phyloP scores from a whole-genome alignment of 352 stramenopile genomes.

The Pythium brassicae region DNA sequence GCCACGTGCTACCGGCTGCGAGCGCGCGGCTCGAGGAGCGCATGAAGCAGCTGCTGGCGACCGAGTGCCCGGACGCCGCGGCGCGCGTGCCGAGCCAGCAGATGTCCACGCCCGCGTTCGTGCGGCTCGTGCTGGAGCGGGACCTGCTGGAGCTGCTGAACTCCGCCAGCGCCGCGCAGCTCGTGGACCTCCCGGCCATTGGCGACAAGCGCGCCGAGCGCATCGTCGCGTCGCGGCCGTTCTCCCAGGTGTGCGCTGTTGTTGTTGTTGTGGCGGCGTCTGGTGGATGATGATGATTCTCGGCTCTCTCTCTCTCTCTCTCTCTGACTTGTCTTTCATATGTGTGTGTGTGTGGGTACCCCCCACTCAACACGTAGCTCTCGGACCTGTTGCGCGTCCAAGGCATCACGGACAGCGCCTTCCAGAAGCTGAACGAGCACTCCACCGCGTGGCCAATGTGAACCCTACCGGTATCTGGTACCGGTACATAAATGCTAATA shows the following conservation, averaged over 20 bases:
- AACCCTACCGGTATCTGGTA: too few relatives aligned
- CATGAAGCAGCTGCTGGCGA: conserved; percentile 27
- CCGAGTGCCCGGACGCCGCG: conserved; percentile 16
- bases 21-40: conserved; percentile 46
- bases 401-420: conserved; percentile 39
- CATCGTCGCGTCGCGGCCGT: conserved; percentile 36
- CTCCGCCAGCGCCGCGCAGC: conserved; percentile 28
- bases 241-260: conserved; percentile 31
- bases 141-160: conserved; percentile 53
- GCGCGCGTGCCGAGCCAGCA: conserved; percentile 30
- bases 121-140: conserved; percentile 38
- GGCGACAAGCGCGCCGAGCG: conserved; percentile 46
- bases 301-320: too few relatives aligned
- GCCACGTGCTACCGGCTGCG: conserved; percentile 37
- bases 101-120: conserved; percentile 28
- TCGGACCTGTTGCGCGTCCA: conserved; percentile 34
- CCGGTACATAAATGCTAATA: conserved; percentile 1
- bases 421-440: conserved; percentile 37
- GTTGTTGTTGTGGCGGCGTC: not conserved
- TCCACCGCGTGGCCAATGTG: conserved; percentile 21
- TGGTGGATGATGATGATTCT: not conserved
- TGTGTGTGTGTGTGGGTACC: not conserved
- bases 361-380: conserved; percentile 16
- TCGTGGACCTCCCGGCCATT: conserved; percentile 43
- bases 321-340: too few relatives aligned